phyloP scores from a whole-genome alignment of 345 rosid species.

The Syzygium aqueum region DNA sequence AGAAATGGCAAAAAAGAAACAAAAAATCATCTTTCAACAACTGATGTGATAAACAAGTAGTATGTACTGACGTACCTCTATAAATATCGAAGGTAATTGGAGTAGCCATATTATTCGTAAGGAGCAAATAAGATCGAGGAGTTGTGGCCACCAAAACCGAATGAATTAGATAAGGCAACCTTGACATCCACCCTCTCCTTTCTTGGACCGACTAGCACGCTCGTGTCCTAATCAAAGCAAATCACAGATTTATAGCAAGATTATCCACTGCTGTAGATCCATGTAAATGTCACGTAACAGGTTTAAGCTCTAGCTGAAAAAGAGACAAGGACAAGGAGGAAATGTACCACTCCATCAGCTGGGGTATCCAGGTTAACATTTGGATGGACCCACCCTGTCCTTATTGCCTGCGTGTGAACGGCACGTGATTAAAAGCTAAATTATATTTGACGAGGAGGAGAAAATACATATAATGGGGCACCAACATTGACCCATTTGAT shows the following conservation, averaged over 20 bases:
- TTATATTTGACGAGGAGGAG: not conserved
- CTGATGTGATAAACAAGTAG: not conserved
- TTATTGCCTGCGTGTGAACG: constrained; percentile 53
- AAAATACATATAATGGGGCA: not conserved
- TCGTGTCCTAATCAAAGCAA: constrained; percentile 43
- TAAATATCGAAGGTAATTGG: not conserved
- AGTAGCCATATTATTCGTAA: constrained; percentile 36
- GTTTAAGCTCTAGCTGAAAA: not conserved
- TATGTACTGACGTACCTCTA: not conserved
- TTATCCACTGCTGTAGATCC: not conserved
- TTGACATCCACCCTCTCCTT: constrained; percentile 75
- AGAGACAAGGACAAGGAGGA: not conserved
- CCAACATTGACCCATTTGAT: not conserved
- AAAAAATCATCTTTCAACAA: not conserved
- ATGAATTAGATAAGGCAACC: constrained; percentile 86
- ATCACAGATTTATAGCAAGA: not conserved
- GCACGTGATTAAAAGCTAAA: constrained; percentile 1
- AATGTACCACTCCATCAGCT: constrained; percentile 67
- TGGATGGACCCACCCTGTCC: constrained; percentile 95
- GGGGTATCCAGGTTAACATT: constrained; percentile 86
- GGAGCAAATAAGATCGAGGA: constrained; percentile 95
- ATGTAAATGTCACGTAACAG: not conserved
- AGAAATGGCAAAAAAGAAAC: not conserved
- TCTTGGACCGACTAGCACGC: constrained; percentile 66
- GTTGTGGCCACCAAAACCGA: constrained; percentile 96